Conservation (phyloP, 192 early-diverging fungal genomes). For the Funneliformis mosseae region DNA sequence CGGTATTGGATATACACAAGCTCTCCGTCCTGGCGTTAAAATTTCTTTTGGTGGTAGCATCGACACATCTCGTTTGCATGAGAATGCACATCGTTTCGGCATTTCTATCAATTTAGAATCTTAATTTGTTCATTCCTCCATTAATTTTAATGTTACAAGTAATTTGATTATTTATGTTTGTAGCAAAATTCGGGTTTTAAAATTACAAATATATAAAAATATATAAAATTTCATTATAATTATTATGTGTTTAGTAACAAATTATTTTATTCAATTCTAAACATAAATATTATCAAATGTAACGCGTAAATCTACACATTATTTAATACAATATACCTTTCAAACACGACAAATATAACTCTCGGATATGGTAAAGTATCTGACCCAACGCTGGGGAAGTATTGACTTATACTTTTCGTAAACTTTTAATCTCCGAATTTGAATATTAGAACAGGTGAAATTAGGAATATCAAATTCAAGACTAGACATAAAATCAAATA, state of each 20-base stretch:
- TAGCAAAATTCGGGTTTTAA: no score
- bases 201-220: no score
- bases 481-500: neutral
- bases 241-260: no score
- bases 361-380: conserved; percentile 27
- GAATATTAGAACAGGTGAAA: conserved; percentile 28
- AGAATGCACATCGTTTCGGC: conserved; percentile 96
- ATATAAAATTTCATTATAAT: no score
- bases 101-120: conserved; percentile 87
- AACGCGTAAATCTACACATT: no score
- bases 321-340: neutral
- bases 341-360: conserved; percentile 31
- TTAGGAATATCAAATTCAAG: conserved; percentile 35
- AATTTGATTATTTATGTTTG: neutral
- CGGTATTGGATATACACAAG: conserved; percentile 93
- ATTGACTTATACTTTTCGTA: conserved; percentile 27
- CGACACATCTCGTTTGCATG: conserved; percentile 90
- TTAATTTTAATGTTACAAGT: neutral
- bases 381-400: conserved; percentile 28
- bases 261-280: no score
- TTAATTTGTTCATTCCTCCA: conserved; percentile 51
- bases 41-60: conserved; percentile 89
- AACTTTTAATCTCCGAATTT: conserved; percentile 26
- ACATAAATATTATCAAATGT: no score
- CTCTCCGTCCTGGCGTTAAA: conserved; percentile 92